phyloP scores from a whole-genome alignment of 305 asterid genomes.

The Petunia hybrid region DNA sequence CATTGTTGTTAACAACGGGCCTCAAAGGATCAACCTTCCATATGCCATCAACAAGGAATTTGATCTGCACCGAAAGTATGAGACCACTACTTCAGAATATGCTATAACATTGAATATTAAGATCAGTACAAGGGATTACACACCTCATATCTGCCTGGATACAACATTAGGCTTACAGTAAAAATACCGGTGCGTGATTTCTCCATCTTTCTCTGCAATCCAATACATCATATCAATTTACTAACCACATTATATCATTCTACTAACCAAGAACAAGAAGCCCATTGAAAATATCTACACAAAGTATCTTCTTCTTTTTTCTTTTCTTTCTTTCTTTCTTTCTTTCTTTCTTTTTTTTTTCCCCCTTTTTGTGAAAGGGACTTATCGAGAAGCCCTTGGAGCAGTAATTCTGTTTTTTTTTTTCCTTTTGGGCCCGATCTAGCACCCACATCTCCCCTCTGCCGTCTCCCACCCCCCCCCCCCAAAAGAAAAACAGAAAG shows the following conservation, averaged over 20 bases:
- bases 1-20: constrained; percentile 60
- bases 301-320: background rate
- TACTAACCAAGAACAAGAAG: background rate
- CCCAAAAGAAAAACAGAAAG: background rate
- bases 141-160: constrained; percentile 95
- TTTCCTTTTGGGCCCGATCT: background rate
- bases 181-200: constrained; percentile 68
- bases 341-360: too few species aligned
- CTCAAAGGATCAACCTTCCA: constrained; percentile 90
- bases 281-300: background rate
- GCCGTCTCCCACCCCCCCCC: background rate
- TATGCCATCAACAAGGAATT: constrained; percentile 85
- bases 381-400: background rate
- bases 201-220: constrained; percentile 86
- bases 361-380: background rate
- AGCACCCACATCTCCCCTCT: background rate
- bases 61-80: constrained; percentile 60
- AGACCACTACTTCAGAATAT: constrained; percentile 22
- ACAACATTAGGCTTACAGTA: constrained; percentile 65
- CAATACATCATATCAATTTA: constrained; percentile 35
- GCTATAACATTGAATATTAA: background rate
- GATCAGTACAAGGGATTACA: background rate
- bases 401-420: background rate
- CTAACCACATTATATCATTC: background rate
- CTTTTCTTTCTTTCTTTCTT: too few species aligned